Evolutionary conservation across 768 basidiomycete species (phyloP).

Genomic region (Leccinum sublutescens): DNA sequence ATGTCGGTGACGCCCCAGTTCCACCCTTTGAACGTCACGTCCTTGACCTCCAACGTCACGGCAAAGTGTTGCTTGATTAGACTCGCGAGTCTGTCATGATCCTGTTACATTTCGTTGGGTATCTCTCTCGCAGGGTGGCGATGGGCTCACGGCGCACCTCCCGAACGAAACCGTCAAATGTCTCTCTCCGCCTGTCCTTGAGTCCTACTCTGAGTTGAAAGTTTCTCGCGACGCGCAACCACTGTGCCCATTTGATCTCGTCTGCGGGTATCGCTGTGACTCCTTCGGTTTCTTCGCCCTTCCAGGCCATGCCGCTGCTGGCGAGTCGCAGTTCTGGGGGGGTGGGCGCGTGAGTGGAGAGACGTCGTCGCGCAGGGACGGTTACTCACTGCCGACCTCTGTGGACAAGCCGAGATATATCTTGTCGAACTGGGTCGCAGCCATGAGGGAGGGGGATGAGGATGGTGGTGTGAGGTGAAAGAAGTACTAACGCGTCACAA

Average conservation of each 20-base stretch:
- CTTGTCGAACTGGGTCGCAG: slow-evolving; percentile 82
- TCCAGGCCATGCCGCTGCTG: slow-evolving; percentile 92
- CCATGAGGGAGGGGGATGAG: slow-evolving; percentile 28
- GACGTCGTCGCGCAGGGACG: background rate
- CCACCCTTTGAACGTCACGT: slow-evolving; percentile 92
- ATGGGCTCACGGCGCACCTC: slow-evolving; percentile 52
- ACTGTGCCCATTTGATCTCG: slow-evolving; percentile 87
- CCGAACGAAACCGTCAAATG: slow-evolving; percentile 91
- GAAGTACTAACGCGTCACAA: slow-evolving; percentile 31
- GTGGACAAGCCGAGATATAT: slow-evolving; percentile 74
- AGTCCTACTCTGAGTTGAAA: slow-evolving; percentile 87
- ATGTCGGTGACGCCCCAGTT: slow-evolving; percentile 98
- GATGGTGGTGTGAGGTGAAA: slow-evolving; percentile 11
- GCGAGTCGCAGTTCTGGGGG: slow-evolving; percentile 84
- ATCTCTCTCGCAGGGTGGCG: background rate
- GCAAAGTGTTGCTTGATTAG: slow-evolving; percentile 87
- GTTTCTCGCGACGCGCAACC: slow-evolving; percentile 88
- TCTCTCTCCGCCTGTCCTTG: slow-evolving; percentile 72
- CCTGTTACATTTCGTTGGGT: slow-evolving; percentile 44
- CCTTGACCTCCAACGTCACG: slow-evolving; percentile 80
- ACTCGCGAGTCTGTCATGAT: slow-evolving; percentile 81
- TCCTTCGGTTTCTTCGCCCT: slow-evolving; percentile 63
- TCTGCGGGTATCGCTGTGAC: slow-evolving; percentile 61
- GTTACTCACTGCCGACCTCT: slow-evolving; percentile 78
- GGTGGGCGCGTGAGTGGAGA: slow-evolving; percentile 1